phyloP scores from a whole-genome alignment of 2,329 filamentous ascomycete species.

The Byssothecium circinans region DNA sequence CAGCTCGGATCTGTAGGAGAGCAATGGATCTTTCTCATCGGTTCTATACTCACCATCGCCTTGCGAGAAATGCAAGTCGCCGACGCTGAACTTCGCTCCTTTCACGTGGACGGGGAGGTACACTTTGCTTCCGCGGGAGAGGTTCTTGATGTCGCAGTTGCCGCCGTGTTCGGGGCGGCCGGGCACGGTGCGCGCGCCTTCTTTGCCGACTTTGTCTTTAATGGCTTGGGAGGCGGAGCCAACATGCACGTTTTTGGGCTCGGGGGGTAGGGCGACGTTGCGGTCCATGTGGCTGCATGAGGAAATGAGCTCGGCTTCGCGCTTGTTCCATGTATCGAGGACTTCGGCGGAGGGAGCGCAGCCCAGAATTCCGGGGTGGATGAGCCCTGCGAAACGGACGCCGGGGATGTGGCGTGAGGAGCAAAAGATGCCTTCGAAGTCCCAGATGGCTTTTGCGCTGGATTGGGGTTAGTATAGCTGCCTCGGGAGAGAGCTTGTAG shows the following conservation, averaged over 20 bases:
- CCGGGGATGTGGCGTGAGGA: constrained; percentile 72
- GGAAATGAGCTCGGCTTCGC: constrained; percentile 77
- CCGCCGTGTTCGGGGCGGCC: constrained; percentile 84
- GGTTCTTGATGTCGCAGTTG: constrained; percentile 90
- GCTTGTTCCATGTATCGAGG: constrained; percentile 78
- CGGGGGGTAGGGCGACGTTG: constrained; percentile 75
- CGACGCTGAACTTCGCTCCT: constrained; percentile 87
- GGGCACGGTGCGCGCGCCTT: constrained; percentile 84
- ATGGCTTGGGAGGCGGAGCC: constrained; percentile 63
- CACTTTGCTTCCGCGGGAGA: constrained; percentile 76
- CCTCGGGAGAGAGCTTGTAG: too few relatives aligned
- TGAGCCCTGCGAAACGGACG: constrained; percentile 84
- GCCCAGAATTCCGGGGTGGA: constrained; percentile 88
- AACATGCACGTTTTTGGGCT: constrained; percentile 71
- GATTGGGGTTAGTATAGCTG: too few relatives aligned
- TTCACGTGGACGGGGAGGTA: constrained; percentile 85
- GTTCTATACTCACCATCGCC: constrained; percentile 3
- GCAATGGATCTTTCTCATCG: neutral
- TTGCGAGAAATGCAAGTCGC: constrained; percentile 37
- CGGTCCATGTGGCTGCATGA: constrained; percentile 66
- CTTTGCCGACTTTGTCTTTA: constrained; percentile 68
- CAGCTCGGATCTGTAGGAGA: neutral
- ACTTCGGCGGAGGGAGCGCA: constrained; percentile 81
- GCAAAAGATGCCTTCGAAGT: constrained; percentile 78
- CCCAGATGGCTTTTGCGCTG: constrained; percentile 75